Evolutionary conservation across 164 flowering plant genomes (phyloP).

Genomic region (Nymphaea colorata): DNA sequence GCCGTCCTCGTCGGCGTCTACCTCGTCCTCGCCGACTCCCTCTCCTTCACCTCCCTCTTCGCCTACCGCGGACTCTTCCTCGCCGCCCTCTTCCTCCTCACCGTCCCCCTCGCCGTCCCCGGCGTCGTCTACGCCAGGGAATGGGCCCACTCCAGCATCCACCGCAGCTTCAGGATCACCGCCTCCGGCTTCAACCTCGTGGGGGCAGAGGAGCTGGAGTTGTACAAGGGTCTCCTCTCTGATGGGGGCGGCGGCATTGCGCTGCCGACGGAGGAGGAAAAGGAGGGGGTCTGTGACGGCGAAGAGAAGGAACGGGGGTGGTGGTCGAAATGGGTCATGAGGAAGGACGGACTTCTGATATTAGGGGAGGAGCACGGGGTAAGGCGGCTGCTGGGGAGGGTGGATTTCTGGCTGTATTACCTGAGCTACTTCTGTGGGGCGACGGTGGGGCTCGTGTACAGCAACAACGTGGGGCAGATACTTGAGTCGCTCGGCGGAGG

Average conservation of each 20-base stretch:
- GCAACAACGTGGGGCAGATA: constrained; percentile 91
- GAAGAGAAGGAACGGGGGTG: constrained; percentile 1
- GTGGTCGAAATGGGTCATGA: constrained; percentile 13
- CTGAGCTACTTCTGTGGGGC: constrained; percentile 88
- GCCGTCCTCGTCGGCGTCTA: constrained; percentile 68
- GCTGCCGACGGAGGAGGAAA: constrained; percentile 20
- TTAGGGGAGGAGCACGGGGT: constrained; percentile 83
- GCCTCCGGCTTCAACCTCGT: constrained; percentile 62
- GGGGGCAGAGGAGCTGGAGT: constrained; percentile 60
- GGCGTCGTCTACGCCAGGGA: constrained; percentile 51
- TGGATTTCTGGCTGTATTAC: constrained; percentile 92
- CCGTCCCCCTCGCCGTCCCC: constrained; percentile 58
- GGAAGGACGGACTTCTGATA: constrained; percentile 35
- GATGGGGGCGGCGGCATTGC: background rate
- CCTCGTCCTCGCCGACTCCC: constrained; percentile 45
- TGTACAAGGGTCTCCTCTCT: constrained; percentile 43
- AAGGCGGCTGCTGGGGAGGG: constrained; percentile 28
- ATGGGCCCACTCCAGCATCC: constrained; percentile 41
- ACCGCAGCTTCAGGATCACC: constrained; percentile 34
- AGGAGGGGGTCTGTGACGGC: constrained; percentile 1
- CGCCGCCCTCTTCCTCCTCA: constrained; percentile 58
- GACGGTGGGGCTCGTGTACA: constrained; percentile 88
- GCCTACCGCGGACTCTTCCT: constrained; percentile 34
- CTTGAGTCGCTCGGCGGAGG: constrained; percentile 64
- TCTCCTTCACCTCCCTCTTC: constrained; percentile 9